A percentile compares a stretch with the other conserved stretches of the same genome.
phyloP scores from a whole-genome alignment of 164 flowering plant species.

The Berberis vulgaris region DNA sequence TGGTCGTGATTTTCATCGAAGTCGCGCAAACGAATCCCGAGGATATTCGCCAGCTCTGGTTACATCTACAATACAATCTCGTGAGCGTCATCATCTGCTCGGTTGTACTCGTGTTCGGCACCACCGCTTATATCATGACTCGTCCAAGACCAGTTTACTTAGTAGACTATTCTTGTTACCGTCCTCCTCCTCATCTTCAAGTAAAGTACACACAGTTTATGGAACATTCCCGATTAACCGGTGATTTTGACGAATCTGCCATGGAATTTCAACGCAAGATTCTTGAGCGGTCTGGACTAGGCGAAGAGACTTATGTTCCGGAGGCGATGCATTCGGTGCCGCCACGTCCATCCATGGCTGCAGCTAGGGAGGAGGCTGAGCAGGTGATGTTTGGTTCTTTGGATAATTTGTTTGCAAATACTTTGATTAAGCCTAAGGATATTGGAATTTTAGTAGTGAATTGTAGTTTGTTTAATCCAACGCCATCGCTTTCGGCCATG shows the following conservation, averaged over 20 bases:
- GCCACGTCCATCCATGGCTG: slow-evolving; percentile 19
- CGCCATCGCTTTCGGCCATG: slow-evolving; percentile 76
- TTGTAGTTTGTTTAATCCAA: slow-evolving; percentile 71
- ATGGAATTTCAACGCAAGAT: slow-evolving; percentile 33
- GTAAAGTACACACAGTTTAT: slow-evolving; percentile 23
- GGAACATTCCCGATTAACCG: slow-evolving; percentile 20
- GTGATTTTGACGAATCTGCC: slow-evolving; percentile 21
- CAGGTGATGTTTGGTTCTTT: slow-evolving; percentile 71
- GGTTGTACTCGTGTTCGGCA: slow-evolving; percentile 37
- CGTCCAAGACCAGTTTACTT: slow-evolving; percentile 55
- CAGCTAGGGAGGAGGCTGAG: slow-evolving; percentile 29
- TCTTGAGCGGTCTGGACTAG: slow-evolving; percentile 29
- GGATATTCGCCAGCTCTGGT: slow-evolving; percentile 46
- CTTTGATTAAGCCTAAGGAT: slow-evolving; percentile 50
- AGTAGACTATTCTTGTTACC: slow-evolving; percentile 54
- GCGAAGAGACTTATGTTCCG: slow-evolving; percentile 29
- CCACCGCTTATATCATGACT: slow-evolving; percentile 48
- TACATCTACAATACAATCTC: slow-evolving; percentile 55
- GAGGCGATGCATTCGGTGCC: slow-evolving; percentile 22
- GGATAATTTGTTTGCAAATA: slow-evolving; percentile 45
- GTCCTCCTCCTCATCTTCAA: slow-evolving; percentile 29
- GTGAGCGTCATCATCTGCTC: slow-evolving; percentile 42
- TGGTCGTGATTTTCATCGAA: slow-evolving; percentile 30
- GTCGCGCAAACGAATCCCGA: slow-evolving; percentile 37
- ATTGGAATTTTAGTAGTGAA: slow-evolving; percentile 75